A percentile compares a stretch with the other conserved stretches of the same genome.
Conservation (phyloP, 305 asterid species). For the Fraxinus greggii region DNA sequence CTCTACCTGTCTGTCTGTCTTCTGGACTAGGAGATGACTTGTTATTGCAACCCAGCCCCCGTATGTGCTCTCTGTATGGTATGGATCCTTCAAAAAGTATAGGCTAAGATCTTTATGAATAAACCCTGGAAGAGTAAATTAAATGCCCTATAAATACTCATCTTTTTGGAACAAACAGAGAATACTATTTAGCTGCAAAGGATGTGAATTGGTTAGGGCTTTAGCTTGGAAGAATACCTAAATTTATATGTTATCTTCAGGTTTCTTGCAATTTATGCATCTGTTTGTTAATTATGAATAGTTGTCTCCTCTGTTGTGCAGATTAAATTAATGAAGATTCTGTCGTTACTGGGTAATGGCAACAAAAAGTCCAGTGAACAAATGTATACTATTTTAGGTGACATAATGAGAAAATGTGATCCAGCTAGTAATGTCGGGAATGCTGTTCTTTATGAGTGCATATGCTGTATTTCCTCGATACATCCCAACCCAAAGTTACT, state of each 20-base stretch:
- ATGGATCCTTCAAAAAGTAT: background rate
- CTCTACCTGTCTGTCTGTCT: background rate
- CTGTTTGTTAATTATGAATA: background rate
- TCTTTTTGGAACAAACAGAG: slow-evolving; percentile 6
- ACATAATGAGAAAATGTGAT: slow-evolving; percentile 83
- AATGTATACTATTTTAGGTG: slow-evolving; percentile 88
- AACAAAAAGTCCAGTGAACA: slow-evolving; percentile 95
- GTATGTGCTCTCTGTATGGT: background rate
- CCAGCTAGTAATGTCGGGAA: slow-evolving; percentile 88
- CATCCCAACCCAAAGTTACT: slow-evolving; percentile 90
- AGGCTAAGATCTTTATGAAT: background rate
- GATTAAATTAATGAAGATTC: slow-evolving; percentile 90
- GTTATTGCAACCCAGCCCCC: background rate
- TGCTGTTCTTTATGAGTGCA: slow-evolving; percentile 90
- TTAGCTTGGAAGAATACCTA: background rate
- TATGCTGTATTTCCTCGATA: slow-evolving; percentile 86
- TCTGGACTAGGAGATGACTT: background rate
- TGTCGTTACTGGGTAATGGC: slow-evolving; percentile 75
- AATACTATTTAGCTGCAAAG: background rate
- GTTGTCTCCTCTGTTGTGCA: slow-evolving; percentile 35
- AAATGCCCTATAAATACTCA: background rate
- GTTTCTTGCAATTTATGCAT: slow-evolving; percentile 1
- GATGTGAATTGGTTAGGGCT: background rate
- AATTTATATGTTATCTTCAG: slow-evolving; percentile 4
- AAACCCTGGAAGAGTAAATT: background rate